Percentiles rank a stretch among this genome's conserved stretches.
phyloP scores from a whole-genome alignment of 2,329 filamentous ascomycete genomes.

The Curvularia sp. region DNA sequence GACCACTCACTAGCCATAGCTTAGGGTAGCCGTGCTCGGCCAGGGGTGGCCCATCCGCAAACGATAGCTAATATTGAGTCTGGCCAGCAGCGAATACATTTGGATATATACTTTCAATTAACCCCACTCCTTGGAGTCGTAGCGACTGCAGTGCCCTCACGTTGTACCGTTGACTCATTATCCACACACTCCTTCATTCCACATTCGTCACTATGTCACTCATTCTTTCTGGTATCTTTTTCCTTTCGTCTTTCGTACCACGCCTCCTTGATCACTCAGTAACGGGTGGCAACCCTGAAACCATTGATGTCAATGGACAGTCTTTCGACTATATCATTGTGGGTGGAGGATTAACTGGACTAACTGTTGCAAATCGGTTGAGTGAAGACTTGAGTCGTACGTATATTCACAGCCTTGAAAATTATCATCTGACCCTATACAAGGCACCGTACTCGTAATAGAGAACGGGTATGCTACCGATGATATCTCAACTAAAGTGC shows the following conservation, averaged over 20 bases:
- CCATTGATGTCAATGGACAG: constrained; percentile 23
- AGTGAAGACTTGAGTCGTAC: constrained; percentile 36
- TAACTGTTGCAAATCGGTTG: constrained; percentile 42
- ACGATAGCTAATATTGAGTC: not conserved
- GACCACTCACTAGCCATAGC: not conserved
- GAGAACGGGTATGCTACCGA: constrained; percentile 37
- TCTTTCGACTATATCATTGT: constrained; percentile 46
- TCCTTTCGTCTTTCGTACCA: constrained; percentile 29
- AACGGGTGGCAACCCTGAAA: constrained; percentile 12
- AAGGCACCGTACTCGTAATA: constrained; percentile 40
- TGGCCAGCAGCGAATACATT: constrained; percentile 1
- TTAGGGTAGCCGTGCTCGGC: not conserved
- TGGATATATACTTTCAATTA: constrained; percentile 11
- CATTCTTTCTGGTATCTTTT: constrained; percentile 19
- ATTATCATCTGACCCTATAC: not conserved
- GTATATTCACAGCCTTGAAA: not conserved
- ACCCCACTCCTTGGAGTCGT: not conserved
- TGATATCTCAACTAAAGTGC: constrained; percentile 34
- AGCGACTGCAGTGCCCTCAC: not conserved
- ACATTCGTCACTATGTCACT: constrained; percentile 18
- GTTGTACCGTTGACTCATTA: constrained; percentile 6
- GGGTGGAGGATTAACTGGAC: constrained; percentile 41
- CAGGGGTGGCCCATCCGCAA: constrained; percentile 11
- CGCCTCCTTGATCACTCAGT: constrained; percentile 8
- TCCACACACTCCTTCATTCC: constrained; percentile 8